Evolutionary conservation across 2,329 filamentous ascomycete genomes (phyloP).

Genomic region (Rhinocladiella similis): DNA sequence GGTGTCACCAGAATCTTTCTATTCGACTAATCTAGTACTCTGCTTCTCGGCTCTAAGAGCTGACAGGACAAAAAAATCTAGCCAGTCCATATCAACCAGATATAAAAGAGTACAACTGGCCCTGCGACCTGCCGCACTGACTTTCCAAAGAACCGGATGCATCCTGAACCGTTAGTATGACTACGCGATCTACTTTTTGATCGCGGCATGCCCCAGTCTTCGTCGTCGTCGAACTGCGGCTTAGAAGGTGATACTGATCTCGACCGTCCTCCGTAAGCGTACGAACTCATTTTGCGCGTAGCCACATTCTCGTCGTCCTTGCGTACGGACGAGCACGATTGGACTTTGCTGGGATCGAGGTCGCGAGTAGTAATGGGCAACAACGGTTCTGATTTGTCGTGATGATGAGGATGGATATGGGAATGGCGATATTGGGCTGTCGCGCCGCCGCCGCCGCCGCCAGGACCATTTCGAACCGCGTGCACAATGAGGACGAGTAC

Average conservation of each 20-base stretch:
- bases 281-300: slow-evolving; percentile 24
- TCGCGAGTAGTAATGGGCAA: slow-evolving; percentile 34
- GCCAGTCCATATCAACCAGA: slow-evolving; percentile 65
- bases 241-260: slow-evolving; percentile 57
- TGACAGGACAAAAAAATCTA: slow-evolving; percentile 37
- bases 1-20: not conserved
- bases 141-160: slow-evolving; percentile 61
- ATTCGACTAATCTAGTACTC: not conserved
- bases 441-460: slow-evolving; percentile 1
- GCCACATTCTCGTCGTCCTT: slow-evolving; percentile 15
- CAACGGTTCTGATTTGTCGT: slow-evolving; percentile 29
- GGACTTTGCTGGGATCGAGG: slow-evolving; percentile 29
- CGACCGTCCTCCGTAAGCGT: slow-evolving; percentile 38
- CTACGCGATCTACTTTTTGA: slow-evolving; percentile 14
- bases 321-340: slow-evolving; percentile 18
- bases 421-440: too few species aligned
- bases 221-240: slow-evolving; percentile 38
- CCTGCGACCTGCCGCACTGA: slow-evolving; percentile 63
- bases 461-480: slow-evolving; percentile 14
- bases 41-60: too few species aligned
- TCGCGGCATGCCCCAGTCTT: slow-evolving; percentile 19
- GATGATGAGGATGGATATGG: slow-evolving; percentile 12
- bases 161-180: not conserved
- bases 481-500: slow-evolving; percentile 40
- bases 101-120: slow-evolving; percentile 66